Percentiles rank a stretch among this genome's conserved stretches.
Conservation (phyloP, 441 rosid genomes). For the Populus hybrid region DNA sequence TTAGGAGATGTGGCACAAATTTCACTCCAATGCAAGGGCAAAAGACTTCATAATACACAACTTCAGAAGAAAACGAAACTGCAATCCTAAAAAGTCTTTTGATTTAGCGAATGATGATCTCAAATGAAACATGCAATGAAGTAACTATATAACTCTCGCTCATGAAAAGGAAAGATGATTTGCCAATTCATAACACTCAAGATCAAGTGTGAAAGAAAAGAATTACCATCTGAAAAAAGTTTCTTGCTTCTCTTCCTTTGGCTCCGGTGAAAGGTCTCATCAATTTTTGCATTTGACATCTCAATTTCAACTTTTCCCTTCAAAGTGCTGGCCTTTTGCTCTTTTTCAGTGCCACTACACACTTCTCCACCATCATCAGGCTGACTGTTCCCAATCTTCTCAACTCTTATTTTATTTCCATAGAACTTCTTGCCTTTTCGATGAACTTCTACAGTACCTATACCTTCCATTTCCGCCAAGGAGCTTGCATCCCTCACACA, state of each 20-base stretch:
- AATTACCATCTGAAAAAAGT: constrained; percentile 56
- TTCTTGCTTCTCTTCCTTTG: constrained; percentile 51
- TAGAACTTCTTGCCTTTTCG: constrained; percentile 47
- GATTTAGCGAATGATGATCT: background rate
- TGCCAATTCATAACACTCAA: background rate
- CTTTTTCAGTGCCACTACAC: too few species aligned
- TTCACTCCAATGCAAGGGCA: background rate
- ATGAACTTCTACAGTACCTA: constrained; percentile 57
- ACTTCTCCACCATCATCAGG: too few species aligned
- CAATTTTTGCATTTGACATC: too few species aligned
- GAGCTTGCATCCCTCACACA: constrained; percentile 42
- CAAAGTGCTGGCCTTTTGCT: too few species aligned
- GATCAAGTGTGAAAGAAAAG: background rate
- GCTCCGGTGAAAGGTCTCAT: too few species aligned
- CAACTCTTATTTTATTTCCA: constrained; percentile 34
- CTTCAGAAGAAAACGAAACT: background rate
- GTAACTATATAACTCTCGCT: background rate
- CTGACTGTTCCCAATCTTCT: too few species aligned
- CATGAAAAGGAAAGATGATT: background rate
- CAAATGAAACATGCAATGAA: background rate
- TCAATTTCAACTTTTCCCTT: too few species aligned
- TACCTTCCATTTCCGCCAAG: constrained; percentile 54
- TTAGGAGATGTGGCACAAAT: background rate
- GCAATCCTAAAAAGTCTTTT: background rate
- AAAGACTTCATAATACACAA: background rate